phyloP scores from a whole-genome alignment of 2,329 filamentous ascomycete genomes.

The Alternaria sp. region DNA sequence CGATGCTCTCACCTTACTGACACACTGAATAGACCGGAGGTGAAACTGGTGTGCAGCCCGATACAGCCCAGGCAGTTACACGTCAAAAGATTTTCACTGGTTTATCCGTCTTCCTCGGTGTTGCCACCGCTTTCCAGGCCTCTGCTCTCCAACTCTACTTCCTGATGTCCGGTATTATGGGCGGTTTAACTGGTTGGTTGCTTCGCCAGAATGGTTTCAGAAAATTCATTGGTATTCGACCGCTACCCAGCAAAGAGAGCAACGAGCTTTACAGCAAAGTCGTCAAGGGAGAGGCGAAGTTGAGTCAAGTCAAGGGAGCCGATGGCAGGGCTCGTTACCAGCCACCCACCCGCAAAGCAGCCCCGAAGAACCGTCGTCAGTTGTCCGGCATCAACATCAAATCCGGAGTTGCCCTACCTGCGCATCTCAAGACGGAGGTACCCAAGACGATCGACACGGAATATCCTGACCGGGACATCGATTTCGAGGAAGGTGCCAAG shows the following conservation, averaged over 20 bases:
- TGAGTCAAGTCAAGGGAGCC: constrained; percentile 26
- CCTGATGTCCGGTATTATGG: constrained; percentile 52
- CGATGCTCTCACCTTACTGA: constrained; percentile 23
- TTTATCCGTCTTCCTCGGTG: constrained; percentile 61
- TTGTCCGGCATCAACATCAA: constrained; percentile 36
- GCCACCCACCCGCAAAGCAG: constrained; percentile 21
- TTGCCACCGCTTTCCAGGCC: constrained; percentile 62
- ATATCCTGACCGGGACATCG: constrained; percentile 27
- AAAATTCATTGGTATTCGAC: constrained; percentile 44
- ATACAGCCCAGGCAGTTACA: constrained; percentile 30
- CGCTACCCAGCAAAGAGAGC: constrained; percentile 30
- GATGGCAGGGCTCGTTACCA: constrained; percentile 40
- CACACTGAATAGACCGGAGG: constrained; percentile 53
- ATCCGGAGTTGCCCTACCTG: constrained; percentile 27
- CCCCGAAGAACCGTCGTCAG: constrained; percentile 16
- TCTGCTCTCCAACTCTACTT: constrained; percentile 70
- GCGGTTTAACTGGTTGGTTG: constrained; percentile 47
- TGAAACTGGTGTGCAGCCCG: constrained; percentile 52
- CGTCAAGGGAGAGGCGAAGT: constrained; percentile 31
- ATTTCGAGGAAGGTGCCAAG: constrained; percentile 30
- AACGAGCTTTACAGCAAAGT: constrained; percentile 37
- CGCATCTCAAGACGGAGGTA: constrained; percentile 27
- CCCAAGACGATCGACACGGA: constrained; percentile 19
- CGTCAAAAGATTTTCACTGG: constrained; percentile 53
- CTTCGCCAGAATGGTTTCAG: constrained; percentile 49